phyloP scores from a whole-genome alignment of 208 protist genomes.

The Kentomonas sorsogonicus region DNA sequence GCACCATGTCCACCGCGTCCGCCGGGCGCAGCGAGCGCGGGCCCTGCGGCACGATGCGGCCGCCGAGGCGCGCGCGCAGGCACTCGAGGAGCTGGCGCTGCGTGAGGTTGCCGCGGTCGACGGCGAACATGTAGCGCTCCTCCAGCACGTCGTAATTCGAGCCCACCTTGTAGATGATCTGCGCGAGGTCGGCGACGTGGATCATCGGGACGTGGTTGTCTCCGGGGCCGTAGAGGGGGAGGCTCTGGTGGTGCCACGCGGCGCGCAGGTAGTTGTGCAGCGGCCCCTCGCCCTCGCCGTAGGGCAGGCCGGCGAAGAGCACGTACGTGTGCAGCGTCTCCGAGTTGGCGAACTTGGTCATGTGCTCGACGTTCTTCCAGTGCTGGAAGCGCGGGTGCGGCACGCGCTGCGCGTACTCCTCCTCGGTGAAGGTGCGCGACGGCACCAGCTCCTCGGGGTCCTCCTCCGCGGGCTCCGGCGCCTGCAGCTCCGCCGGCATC shows the following conservation, averaged over 20 bases:
- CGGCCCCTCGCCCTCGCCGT: conserved; percentile 71
- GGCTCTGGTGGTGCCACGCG: conserved; percentile 65
- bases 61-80: conserved; percentile 60
- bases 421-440: conserved; percentile 74
- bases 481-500: conserved; percentile 10
- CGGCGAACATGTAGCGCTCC: conserved; percentile 87
- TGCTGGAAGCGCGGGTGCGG: conserved; percentile 81
- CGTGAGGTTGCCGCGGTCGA: conserved; percentile 86
- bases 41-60: conserved; percentile 25
- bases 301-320: conserved; percentile 85
- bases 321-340: conserved; percentile 89
- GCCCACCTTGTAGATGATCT: conserved; percentile 64
- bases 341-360: conserved; percentile 81
- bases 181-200: conserved; percentile 88
- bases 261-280: conserved; percentile 54
- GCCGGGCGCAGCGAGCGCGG: neutral
- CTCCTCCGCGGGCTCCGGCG: conserved; percentile 12
- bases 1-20: conserved; percentile 12
- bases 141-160: conserved; percentile 66
- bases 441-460: conserved; percentile 45
- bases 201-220: conserved; percentile 89
- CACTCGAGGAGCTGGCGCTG: conserved; percentile 66
- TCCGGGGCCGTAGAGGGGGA: conserved; percentile 77
- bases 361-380: conserved; percentile 85
- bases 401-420: conserved; percentile 78